Evolutionary conservation across 495 filamentous ascomycete species (phyloP), one percentile per base, ranked within the genome.

Genomic region (Penicillium paxilli): DNA sequence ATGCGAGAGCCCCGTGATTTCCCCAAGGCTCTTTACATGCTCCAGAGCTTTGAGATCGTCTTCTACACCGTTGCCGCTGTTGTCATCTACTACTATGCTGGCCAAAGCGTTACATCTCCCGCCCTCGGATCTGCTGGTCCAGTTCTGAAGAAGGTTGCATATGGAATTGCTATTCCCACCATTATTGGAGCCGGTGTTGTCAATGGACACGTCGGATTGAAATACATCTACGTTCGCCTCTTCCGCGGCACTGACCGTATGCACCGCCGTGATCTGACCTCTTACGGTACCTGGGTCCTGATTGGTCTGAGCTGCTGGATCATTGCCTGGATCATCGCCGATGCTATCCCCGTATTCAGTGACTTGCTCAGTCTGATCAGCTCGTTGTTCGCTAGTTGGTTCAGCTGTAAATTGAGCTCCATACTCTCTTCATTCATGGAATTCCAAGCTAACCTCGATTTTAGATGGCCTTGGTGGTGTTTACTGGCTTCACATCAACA

Each of bases 161-260:
- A 88, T 57, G 89, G 89, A 14, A 71, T 93, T 49, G 90, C 88
- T 21, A 70, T 89, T 2, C 90, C 90, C 0, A 89, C 87, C n/a
- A 72, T 74, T 45, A 57, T 74, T 21, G 64, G 68, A 26, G 67
- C 65, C 12, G 70, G 68, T 54, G 67, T 74, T 28, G 84, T 91
- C 59, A 84, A 88, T 65, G 87, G 82, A 66, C 77, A 81, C 44
- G 73, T 81, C 20, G 77, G 77, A 24, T 54, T 64, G 23, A 87
- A 87, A 59, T 88, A 88, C 55, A 76, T 91, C 50, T 86, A 85
- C 59, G 80, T 84, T 12, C 79, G 84, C 5, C 32, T 86, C 4
- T 86, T 83, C 69, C 73, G 69, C 7, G 69, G 80, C 57, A 81
- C 79, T 3, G 69, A 83, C 59, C 70, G 69, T 47, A 81, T 88